phyloP scores from a whole-genome alignment of 805 yeast genomes.

The Jamesozyma jinghongensis region DNA sequence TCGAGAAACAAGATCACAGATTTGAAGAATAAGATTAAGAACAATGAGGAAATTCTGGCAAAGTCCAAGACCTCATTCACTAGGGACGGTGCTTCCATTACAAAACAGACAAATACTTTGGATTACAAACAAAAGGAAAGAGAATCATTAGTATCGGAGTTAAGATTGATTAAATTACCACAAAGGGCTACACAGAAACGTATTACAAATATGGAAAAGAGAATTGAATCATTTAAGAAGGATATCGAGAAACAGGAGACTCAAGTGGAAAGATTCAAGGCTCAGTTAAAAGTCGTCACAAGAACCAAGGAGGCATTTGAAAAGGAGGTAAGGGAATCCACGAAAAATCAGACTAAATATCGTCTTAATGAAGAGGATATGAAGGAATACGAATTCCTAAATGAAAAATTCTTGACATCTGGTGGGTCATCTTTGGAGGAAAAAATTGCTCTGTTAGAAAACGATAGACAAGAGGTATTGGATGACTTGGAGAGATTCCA shows the following conservation, averaged over 20 bases:
- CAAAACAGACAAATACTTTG: conserved; percentile 34
- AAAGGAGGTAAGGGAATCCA: conserved; percentile 17
- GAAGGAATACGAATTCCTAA: conserved; percentile 47
- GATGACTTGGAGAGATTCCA: conserved; percentile 33
- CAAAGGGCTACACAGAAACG: conserved; percentile 41
- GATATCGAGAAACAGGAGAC: conserved; percentile 48
- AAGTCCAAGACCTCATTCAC: conserved; percentile 37
- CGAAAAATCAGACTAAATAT: conserved; percentile 25
- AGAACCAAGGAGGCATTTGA: conserved; percentile 36
- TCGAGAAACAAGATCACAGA: conserved; percentile 25
- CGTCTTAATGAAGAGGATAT: conserved; percentile 43
- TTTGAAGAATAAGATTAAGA: conserved; percentile 29
- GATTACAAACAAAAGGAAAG: conserved; percentile 32
- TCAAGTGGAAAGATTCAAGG: conserved; percentile 34
- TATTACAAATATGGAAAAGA: conserved; percentile 37
- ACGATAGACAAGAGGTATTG: conserved; percentile 38
- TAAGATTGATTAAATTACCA: conserved; percentile 57
- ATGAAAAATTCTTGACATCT: conserved; percentile 45
- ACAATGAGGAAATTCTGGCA: conserved; percentile 33
- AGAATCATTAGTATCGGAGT: conserved; percentile 36
- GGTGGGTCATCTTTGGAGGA: conserved; percentile 54
- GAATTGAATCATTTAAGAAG: conserved; percentile 39
- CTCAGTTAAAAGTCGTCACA: conserved; percentile 40
- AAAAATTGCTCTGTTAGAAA: conserved; percentile 33
- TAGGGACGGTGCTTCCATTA: conserved; percentile 36